Evolutionary conservation across 73 alveolate species (phyloP).

Genomic region (Tetrahymena elliotti): DNA sequence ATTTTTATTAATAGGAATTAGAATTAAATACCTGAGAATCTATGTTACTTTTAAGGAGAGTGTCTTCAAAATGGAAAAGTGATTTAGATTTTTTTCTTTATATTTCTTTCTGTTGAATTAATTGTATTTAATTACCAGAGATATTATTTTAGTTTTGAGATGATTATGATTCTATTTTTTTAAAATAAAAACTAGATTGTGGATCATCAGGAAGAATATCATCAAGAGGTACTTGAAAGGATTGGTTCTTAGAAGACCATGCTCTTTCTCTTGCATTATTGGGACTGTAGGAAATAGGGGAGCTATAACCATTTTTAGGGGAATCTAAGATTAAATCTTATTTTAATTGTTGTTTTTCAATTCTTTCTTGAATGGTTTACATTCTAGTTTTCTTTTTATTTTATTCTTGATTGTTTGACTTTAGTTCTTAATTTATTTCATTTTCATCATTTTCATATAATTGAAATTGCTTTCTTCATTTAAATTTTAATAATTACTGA

Average conservation of each 20-base stretch:
- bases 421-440: not conserved
- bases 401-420: not conserved
- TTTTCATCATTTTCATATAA: not conserved
- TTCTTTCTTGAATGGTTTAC: not conserved
- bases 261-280: not conserved
- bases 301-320: not conserved
- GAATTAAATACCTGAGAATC: not conserved
- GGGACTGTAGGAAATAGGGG: not conserved
- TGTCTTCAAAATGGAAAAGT: not conserved
- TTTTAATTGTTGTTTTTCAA: not conserved
- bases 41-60: not conserved
- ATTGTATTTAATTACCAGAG: too few species aligned
- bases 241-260: not conserved
- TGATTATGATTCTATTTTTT: not conserved
- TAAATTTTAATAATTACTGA: not conserved
- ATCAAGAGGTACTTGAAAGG: not conserved
- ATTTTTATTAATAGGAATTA: too few species aligned
- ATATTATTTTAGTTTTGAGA: not conserved
- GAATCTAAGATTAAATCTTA: not conserved
- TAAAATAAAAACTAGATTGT: not conserved
- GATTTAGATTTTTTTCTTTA: not conserved
- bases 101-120: not conserved
- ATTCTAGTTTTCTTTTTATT: not conserved
- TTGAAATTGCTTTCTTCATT: not conserved
- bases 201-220: not conserved